Base-by-base conservation (phyloP, 805 yeast species). In the Candida lessepsii region DNA sequence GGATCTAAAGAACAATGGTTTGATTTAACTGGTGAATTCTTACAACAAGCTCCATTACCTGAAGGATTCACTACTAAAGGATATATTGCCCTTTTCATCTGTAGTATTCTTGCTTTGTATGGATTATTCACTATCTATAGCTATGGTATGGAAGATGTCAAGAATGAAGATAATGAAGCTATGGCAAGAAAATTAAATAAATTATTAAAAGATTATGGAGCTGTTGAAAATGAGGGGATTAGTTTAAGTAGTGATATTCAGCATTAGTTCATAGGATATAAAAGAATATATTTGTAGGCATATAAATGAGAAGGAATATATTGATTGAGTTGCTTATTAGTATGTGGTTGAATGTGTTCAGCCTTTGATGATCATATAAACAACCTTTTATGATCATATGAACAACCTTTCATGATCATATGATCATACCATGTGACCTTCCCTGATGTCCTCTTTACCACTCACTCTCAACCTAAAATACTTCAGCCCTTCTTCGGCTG, bases 21-120 rank as follows among this genome's bases (percentile, higher is more conserved):
- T 9, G 69, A 83, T 48, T 58, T 85, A 48, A 45, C 62, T 1
- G 86, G 86, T 4, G 85, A 83, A 52, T 73, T 74, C 27, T 49
- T 70, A 28, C 93, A 85, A 53, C 73, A 76, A 11, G 50, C 52
- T 0, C 83, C 86, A 10, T 67, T 85, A 45, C 91, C 93, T 0
- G 65, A 55, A 5, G 91, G 91, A 0, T 85, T 85, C 63, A 83
- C 90, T 0, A 29, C 60, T 6, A 81, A 78, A 56, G 93, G 93
- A 1, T 84, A 83, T 53, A 37, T 80, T 45, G 89, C 89, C 3
- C 57, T 85, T 35, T 44, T 64, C 0, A 44, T 78, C 1, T 81
- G 86, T 37, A 66, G 80, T 0, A 15, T 73, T 0, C 62, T 71
- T 23, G 91, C 84, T 1, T 17, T 83, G 2, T 76, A 67, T 48